Evolutionary conservation across 129 eudicot species (phyloP).

Genomic region (Lactuca sativa): DNA sequence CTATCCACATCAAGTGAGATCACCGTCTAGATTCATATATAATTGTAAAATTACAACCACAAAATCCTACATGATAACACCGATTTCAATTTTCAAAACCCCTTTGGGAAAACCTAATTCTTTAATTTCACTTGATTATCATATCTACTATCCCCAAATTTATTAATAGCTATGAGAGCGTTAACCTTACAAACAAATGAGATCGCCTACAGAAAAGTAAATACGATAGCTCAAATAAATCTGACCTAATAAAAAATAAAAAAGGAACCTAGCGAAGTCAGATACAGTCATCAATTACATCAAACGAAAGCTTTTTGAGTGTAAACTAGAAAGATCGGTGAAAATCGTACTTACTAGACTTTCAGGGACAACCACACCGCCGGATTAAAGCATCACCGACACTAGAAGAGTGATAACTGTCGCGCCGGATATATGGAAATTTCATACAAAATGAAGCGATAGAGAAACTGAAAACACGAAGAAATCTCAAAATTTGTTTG

Average conservation of each 20-base stretch:
- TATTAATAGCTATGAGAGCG: too few species aligned
- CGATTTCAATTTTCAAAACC: not conserved
- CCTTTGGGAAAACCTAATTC: conserved; percentile 3
- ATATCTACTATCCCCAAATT: not conserved
- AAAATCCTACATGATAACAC: not conserved
- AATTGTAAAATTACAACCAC: not conserved
- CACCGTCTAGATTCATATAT: conserved; percentile 6
- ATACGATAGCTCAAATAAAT: conserved; percentile 18
- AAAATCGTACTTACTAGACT: conserved; percentile 14
- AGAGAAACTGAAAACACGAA: not conserved
- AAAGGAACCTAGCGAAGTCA: conserved; percentile 4
- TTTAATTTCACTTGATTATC: conserved; percentile 7
- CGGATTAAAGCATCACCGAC: conserved; percentile 24
- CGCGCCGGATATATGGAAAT: not conserved
- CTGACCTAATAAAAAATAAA: conserved; percentile 12
- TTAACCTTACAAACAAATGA: conserved; percentile 2
- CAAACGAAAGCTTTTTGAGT: not conserved
- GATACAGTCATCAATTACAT: conserved; percentile 20
- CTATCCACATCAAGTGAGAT: conserved; percentile 1
- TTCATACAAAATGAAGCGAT: conserved; percentile 4
- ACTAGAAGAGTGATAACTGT: conserved; percentile 6
- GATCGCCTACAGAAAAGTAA: not conserved
- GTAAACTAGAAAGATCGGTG: conserved; percentile 15
- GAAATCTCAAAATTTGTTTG: not conserved
- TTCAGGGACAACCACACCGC: conserved; percentile 5